Base-by-base conservation (phyloP, 2,329 filamentous ascomycete species). In the Xylaria sp. region DNA sequence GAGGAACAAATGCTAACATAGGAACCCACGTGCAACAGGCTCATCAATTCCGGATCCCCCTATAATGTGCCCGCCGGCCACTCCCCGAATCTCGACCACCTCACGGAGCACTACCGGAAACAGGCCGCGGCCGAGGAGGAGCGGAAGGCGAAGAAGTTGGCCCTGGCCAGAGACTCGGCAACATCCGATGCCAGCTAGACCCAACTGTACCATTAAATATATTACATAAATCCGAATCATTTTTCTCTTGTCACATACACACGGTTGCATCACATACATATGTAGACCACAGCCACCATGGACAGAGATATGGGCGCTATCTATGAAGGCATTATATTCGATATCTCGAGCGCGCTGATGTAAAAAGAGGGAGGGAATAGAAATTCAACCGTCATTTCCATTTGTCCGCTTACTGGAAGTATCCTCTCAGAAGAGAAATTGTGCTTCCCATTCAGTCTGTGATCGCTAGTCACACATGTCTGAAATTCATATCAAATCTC, bases 31-130 rank as follows among this genome's bases (percentile, higher is more conserved):
- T 28, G 34, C 20, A 25, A 63, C 60, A 89, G 86, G 76, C 78
- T 84, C 25, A 78, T 89, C 62, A 78, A 83, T 72, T 80, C 82
- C n/a, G 83, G 85, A 68, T 83, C 84, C 23, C 80, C 81, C 23
- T 82, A 81, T 76, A 87, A 86, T 77, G 81, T 89, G 20, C 84
- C 84, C 30, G 86, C 87, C 32, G 87, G 87, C 46, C 84, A 86
- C 73, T 80, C 82, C 70, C 77, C 81, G 71, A 86, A 86, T 77
- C 77, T 89, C 55, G 85, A 87, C 76, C 80, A 86, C 72, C 81
- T 88, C 32, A 82, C 87, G 18, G 86, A 84, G 76, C 87, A 89
- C 79, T 89, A 87, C 80, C 81, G 81, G 73, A 81, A 85, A 77
- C 79, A 85, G 79, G 83, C 88, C 72, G 74, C 84, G 63, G 83